phyloP scores from a whole-genome alignment of 108 stramenopile genomes.

The Cyclotella cryptica region DNA sequence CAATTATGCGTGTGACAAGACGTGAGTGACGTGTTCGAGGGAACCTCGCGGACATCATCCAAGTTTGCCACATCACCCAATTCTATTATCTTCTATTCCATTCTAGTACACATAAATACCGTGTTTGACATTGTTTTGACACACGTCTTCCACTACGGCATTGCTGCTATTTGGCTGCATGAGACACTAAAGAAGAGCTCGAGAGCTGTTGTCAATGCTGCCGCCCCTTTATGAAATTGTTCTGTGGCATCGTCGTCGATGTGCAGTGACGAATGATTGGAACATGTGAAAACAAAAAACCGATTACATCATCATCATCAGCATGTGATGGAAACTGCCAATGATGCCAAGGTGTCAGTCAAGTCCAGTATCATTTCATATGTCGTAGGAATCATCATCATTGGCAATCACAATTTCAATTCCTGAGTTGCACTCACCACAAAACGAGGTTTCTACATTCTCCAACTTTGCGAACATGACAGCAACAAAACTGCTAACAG shows the following conservation, averaged over 20 bases:
- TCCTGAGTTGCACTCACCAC: too few species aligned
- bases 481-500: too few species aligned
- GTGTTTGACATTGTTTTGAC: not conserved
- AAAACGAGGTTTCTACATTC: too few species aligned
- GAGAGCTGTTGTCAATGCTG: not conserved
- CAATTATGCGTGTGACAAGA: too few species aligned
- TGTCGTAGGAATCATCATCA: too few species aligned
- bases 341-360: too few species aligned
- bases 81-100: not conserved
- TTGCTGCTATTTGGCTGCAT: not conserved
- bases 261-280: slow-evolving; percentile 1
- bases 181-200: not conserved
- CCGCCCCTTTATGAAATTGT: slow-evolving; percentile 5
- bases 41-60: too few species aligned
- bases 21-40: not conserved
- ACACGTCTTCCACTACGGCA: not conserved
- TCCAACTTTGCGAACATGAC: too few species aligned
- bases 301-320: not conserved
- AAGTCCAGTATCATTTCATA: too few species aligned
- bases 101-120: not conserved
- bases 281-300: not conserved
- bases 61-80: slow-evolving; percentile 11
- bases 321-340: too few species aligned
- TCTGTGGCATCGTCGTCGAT: slow-evolving; percentile 7
- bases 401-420: too few species aligned